phyloP scores from a whole-genome alignment of 176 grass and related monocot genomes.

The sorghum (Sorghum bicolor) region Sorghum_bicolor_NCBIv3 NC_012870.2:74940001-74940500 shows the following conservation, averaged over 20 bases:
- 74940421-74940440: constrained; percentile 15
- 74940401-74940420: too few relatives aligned
- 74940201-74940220: too few relatives aligned
- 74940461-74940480: neutral
- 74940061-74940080: constrained; percentile 20
- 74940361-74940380: neutral
- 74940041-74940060: constrained; percentile 34
- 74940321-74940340: neutral
- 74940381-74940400: constrained; percentile 7
- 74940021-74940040: neutral
- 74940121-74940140: neutral
- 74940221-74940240: too few relatives aligned
- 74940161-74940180: too few relatives aligned
- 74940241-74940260: neutral
- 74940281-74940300: neutral
- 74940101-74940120: constrained; percentile 2
- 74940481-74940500: neutral
- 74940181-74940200: too few relatives aligned
- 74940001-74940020: neutral
- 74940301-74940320: neutral
- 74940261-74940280: neutral
- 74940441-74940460: constrained; percentile 19
- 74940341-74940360: neutral
- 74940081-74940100: neutral
- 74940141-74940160: too few relatives aligned